Conservation (phyloP, 768 basidiomycete genomes). For the Gloeophyllum trabeum region DNA sequence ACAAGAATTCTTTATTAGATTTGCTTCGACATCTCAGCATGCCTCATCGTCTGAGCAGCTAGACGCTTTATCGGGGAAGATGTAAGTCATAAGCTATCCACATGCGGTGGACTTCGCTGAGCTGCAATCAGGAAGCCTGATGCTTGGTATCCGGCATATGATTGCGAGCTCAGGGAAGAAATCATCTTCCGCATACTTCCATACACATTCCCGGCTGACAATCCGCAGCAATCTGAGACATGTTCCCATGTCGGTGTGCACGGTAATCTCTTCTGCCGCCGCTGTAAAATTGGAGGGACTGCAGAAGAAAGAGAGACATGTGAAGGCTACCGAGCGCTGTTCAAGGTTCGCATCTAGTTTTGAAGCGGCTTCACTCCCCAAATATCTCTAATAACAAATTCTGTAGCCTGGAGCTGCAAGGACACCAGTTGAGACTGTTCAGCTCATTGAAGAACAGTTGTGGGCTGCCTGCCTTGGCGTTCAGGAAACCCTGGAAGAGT, state of each 20-base stretch:
- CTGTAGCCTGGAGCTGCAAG: conserved; percentile 6
- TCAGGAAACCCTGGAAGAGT: conserved; percentile 1
- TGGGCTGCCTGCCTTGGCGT: conserved; percentile 10
- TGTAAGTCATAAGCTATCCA: conserved; percentile 7
- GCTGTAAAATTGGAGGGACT: conserved; percentile 14
- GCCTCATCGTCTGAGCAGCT: conserved; percentile 20
- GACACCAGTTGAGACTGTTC: conserved; percentile 3
- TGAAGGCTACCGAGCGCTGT: conserved; percentile 10
- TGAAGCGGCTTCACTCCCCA: neutral
- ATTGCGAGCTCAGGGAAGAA: conserved; percentile 15
- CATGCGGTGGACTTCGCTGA: neutral
- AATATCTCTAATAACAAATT: neutral
- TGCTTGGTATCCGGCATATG: conserved; percentile 15
- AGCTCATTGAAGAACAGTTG: conserved; percentile 7
- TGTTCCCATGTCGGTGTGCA: conserved; percentile 15
- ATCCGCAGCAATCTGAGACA: conserved; percentile 21
- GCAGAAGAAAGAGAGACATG: conserved; percentile 10
- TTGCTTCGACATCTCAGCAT: conserved; percentile 19
- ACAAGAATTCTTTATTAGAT: conserved; percentile 23
- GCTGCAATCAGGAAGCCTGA: neutral
- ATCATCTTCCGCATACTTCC: conserved; percentile 13
- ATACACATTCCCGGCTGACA: conserved; percentile 19
- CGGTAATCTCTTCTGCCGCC: conserved; percentile 14
- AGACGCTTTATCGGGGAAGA: conserved; percentile 13
- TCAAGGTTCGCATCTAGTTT: neutral